These are phyloP conservation scores for Mucor sp. DNA, from an alignment of 371 early-diverging fungal genomes.

Conservation along the genomic window DNA sequence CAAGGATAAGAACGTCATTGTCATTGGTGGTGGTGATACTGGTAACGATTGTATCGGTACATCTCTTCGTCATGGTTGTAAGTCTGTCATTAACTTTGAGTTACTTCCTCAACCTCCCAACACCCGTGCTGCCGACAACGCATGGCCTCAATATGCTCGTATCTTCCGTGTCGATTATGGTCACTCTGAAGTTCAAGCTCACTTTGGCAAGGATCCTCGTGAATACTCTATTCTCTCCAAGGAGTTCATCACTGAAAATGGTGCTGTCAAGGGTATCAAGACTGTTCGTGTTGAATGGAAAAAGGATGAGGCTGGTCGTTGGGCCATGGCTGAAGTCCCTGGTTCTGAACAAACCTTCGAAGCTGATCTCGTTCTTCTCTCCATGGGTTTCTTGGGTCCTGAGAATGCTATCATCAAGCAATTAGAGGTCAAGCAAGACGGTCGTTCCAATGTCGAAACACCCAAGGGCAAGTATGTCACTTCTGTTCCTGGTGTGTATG, in stretches of 20 bases:
- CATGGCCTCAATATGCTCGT: slow-evolving; percentile 96
- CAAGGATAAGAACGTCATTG: slow-evolving; percentile 91
- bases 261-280: slow-evolving; percentile 89
- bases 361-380: slow-evolving; percentile 89
- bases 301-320: slow-evolving; percentile 75
- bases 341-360: slow-evolving; percentile 83
- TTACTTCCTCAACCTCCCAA: slow-evolving; percentile 90
- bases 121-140: slow-evolving; percentile 84
- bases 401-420: slow-evolving; percentile 83
- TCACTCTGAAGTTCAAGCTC: slow-evolving; percentile 87
- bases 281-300: slow-evolving; percentile 96
- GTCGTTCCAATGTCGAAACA: slow-evolving; percentile 80
- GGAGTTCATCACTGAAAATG: slow-evolving; percentile 88
- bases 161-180: slow-evolving; percentile 96
- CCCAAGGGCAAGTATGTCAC: slow-evolving; percentile 80
- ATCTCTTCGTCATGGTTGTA: slow-evolving; percentile 90
- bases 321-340: slow-evolving; percentile 87
- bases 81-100: slow-evolving; percentile 93
- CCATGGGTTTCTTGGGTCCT: slow-evolving; percentile 98
- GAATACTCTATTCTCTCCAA: slow-evolving; percentile 92
- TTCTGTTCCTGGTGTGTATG: slow-evolving; percentile 81
- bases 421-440: slow-evolving; percentile 75
- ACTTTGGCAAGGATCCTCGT: slow-evolving; percentile 93
- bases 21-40: slow-evolving; percentile 98
- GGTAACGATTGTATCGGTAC: slow-evolving; percentile 97